Base-by-base conservation (phyloP, 495 filamentous ascomycete species). In the Durotheca rogersii region DNA sequence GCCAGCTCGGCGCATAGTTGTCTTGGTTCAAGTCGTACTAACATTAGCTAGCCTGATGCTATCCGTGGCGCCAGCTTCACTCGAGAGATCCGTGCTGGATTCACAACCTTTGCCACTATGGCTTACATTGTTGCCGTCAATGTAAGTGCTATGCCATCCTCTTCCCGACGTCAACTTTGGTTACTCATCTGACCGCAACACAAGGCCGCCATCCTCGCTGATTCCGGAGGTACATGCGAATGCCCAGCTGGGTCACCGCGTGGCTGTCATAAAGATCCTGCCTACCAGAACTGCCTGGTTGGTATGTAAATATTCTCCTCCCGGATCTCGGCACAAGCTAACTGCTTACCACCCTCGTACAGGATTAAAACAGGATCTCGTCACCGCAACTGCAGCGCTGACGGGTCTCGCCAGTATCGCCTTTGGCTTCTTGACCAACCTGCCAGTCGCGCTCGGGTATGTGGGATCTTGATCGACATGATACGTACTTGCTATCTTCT, bases 41-140 rank as follows among this genome's bases (percentile, higher is more conserved):
- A 60, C 17, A 15, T 31, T 15, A 65, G 56, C 51, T 72, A 88
- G 69, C 75, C 81, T 1, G 82, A 87, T 53, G 82, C 67, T 11
- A 66, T 76, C n/a, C 56, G 53, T 12, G 71, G 80, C 14, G 75
- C 84, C 15, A 79, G 71, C 56, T 89, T 92, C 69, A 81, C 85
- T 50, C 86, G 83, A 10, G 87, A 92, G 64, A 68, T 92, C 40
- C 83, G 86, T 16, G 88, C 87, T n/a, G 88, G 87, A 9, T 66
- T 92, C 23, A 88, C 88, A 25, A 92, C 88, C 19, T 90, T 91
- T 66, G 86, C 88, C 56, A 87, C 87, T 12, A 90, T 92, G 88
- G 83, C 87, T 32, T 92, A 88, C 67, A 86, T 87, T 49, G 84
- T 88, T 33, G 75, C 84, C 57, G 71, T 79, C 53, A 77, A 81